Percentiles rank a stretch among this genome's conserved stretches.
Conservation (phyloP, 1,139 yeast genomes). For the Pichia sp. region DNA sequence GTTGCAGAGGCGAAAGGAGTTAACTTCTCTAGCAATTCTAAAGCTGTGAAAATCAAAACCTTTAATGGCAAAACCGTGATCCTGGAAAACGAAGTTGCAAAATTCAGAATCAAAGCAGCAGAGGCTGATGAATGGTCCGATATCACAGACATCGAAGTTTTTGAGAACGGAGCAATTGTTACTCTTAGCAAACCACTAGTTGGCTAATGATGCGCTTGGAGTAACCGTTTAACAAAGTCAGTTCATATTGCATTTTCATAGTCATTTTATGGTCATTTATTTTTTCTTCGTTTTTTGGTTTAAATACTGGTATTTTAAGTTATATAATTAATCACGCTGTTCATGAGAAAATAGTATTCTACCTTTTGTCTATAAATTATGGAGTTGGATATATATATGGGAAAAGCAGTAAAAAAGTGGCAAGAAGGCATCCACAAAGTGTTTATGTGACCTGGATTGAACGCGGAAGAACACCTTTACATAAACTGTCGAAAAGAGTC, state of each 20-base stretch:
- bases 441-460: slow-evolving; percentile 15
- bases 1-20: slow-evolving; percentile 35
- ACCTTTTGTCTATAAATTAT: neutral
- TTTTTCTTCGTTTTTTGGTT: neutral
- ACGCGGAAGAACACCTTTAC: slow-evolving; percentile 30
- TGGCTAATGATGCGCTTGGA: neutral
- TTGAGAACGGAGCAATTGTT: slow-evolving; percentile 57
- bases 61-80: slow-evolving; percentile 42
- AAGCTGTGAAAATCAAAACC: slow-evolving; percentile 35
- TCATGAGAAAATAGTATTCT: neutral
- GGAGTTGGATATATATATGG: neutral
- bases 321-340: neutral
- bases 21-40: slow-evolving; percentile 21
- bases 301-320: neutral
- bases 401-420: neutral
- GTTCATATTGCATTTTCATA: neutral
- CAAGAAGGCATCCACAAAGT: no score
- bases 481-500: slow-evolving; percentile 57
- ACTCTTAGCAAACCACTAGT: slow-evolving; percentile 44
- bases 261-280: neutral
- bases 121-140: slow-evolving; percentile 37
- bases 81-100: slow-evolving; percentile 40
- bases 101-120: slow-evolving; percentile 37
- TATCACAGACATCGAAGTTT: slow-evolving; percentile 42
- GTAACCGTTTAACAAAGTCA: neutral